phyloP scores from a whole-genome alignment of 768 basidiomycete species.

The Lactarius quietus region DNA sequence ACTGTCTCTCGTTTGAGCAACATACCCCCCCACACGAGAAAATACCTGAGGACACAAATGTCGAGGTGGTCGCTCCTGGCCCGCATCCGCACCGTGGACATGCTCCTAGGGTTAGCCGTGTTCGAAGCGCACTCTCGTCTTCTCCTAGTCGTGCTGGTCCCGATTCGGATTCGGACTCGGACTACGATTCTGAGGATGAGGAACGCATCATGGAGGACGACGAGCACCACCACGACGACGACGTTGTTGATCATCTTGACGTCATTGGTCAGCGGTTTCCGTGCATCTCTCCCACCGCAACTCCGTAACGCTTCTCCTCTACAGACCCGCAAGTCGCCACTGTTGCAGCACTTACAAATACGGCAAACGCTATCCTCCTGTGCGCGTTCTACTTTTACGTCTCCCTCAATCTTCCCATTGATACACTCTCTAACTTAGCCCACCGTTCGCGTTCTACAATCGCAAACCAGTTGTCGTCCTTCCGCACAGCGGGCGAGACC shows the following conservation, averaged over 20 bases:
- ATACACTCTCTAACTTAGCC: conserved; percentile 38
- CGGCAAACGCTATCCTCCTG: conserved; percentile 77
- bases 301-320: conserved; percentile 1
- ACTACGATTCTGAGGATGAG: conserved; percentile 21
- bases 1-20: conserved; percentile 1
- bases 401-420: background rate
- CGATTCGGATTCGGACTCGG: conserved; percentile 18
- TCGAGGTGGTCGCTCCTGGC: conserved; percentile 36
- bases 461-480: conserved; percentile 65
- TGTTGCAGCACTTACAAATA: conserved; percentile 71
- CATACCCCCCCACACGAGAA: background rate
- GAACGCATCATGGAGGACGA: conserved; percentile 22
- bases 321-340: conserved; percentile 72
- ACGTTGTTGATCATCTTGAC: conserved; percentile 81
- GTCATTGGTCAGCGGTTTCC: conserved; percentile 55
- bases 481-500: conserved; percentile 33
- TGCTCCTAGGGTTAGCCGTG: conserved; percentile 36
- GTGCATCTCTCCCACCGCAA: conserved; percentile 4
- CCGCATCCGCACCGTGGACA: conserved; percentile 25
- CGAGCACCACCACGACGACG: conserved; percentile 59
- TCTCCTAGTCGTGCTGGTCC: conserved; percentile 26
- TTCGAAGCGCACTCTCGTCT: conserved; percentile 46
- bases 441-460: conserved; percentile 65
- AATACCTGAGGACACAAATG: conserved; percentile 7
- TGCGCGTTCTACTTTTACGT: conserved; percentile 29